Base-by-base conservation (phyloP, 768 basidiomycete genomes). In the Collybia nuda region DNA sequence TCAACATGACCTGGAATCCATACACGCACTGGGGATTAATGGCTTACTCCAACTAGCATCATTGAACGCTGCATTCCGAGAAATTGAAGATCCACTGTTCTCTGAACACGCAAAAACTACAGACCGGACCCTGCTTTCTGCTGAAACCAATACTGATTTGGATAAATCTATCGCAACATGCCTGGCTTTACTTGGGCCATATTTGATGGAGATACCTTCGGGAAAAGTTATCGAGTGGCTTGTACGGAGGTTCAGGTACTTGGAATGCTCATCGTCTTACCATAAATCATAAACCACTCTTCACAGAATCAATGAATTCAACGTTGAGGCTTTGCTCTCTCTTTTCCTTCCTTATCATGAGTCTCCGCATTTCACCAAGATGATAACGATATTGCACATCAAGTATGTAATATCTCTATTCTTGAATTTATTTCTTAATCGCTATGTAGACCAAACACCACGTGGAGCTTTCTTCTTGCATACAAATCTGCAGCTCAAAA, bases 271-370 rank as follows among this genome's bases (percentile, higher is more conserved):
- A 44, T 29, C 6, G 9, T 44, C 2, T 44, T n/a, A 6, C 42
- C 24, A 17, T 43, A 37, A 28, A 35, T 50, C 26, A 47, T 58
- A 32, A 40, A 51, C 40, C 11, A 56, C 35, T 14, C 28, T 12
- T 9, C 47, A 15, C 59, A 98, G 96, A 64, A 83, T 98, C 22
- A 80, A 98, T 62, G 94, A 98, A 64, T 93, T 98, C 73, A 97
- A 98, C 60, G 77, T 95, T 47, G 80, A 87, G 47, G 77, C 80
- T 19, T 63, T 94, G 22, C 76, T 98, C 5, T 70, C 85, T 6
- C 73, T 93, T 19, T 98, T 98, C 68, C 71, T 98, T 24, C 97
- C 97, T 0, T 98, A 96, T 63, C 93, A 98, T 61, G 92, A 95
- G 57, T 90, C 95, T 4, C 85, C 90, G 0, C 93, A 98, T 64